These are phyloP conservation scores for Escovopsis sp. DNA, from an alignment of 2,329 filamentous ascomycete genomes.

Conservation along the genomic window DNA sequence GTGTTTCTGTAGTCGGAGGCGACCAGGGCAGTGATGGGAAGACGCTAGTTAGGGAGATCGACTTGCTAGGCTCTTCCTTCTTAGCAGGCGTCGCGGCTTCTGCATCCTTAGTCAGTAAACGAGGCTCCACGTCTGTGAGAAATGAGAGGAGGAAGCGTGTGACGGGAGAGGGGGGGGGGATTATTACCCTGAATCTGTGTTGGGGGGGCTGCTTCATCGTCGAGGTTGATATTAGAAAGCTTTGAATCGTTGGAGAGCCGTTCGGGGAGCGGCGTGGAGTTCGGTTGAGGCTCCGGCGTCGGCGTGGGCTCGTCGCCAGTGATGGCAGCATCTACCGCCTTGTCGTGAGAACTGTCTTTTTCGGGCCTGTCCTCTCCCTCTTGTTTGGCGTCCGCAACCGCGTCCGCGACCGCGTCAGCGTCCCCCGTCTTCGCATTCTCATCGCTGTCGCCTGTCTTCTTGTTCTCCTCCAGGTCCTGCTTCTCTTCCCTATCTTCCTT, in stretches of 20 bases:
- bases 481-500: background rate
- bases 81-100: constrained; percentile 19
- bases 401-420: too few relatives aligned
- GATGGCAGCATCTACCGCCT: constrained; percentile 5
- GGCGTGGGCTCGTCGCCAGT: constrained; percentile 10
- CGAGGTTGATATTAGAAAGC: constrained; percentile 51
- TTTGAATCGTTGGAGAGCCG: constrained; percentile 32
- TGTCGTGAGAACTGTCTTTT: constrained; percentile 6
- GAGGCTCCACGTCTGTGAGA: background rate
- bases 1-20: constrained; percentile 32
- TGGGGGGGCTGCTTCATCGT: constrained; percentile 33
- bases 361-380: constrained; percentile 7
- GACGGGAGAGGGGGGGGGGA: constrained; percentile 1
- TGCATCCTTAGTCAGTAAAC: constrained; percentile 9
- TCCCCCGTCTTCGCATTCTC: too few relatives aligned
- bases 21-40: constrained; percentile 63
- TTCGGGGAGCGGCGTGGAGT: constrained; percentile 26
- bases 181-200: constrained; percentile 19
- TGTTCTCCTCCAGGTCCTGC: too few relatives aligned
- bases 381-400: background rate
- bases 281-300: constrained; percentile 12
- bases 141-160: background rate
- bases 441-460: too few relatives aligned
- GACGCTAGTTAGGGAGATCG: constrained; percentile 53
- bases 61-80: constrained; percentile 33